Evolutionary conservation across 2,329 filamentous ascomycete species (phyloP), one percentile per base, ranked within the genome.

Genomic region (Huntiella moniliformis): DNA sequence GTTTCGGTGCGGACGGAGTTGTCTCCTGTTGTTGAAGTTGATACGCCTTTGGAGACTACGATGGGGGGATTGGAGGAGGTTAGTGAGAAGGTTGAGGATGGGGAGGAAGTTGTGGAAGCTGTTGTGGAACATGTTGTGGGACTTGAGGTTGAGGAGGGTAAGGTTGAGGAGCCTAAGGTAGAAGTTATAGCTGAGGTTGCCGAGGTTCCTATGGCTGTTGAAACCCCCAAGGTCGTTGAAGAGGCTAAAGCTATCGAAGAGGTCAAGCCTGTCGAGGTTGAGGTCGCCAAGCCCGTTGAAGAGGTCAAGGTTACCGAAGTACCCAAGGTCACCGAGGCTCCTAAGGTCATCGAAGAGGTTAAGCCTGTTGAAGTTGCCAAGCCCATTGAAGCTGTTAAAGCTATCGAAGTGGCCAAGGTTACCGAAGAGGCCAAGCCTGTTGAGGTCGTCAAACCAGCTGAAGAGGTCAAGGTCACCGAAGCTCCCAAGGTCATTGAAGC

Each of bases 171-270:
- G 17, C 12, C 33, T n/a, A 18, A 28, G 11, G 11, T 28, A 8
- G 22, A 32, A 34, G 13, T 28, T 12, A 32, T n/a, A 16, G 22
- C 12, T 10, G 15, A 42, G 8, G n/a, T 13, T 6, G 36, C 42
- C 1, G 41, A 34, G 34, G 16, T 22, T 31, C 35, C 35, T 44
- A n/a, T 45, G 33, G 10, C 33, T 35, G 3, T 39, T 33, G 49
- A 53, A 15, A 40, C 49, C 13, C 35, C 38, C 11, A 34, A 44
- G 28, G 5, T 38, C 28, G 17, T 35, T 11, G 10, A 43, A n/a
- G 36, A 51, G 32, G 11, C 39, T 22, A 35, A 51, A 4, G 44
- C 41, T 13, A 15, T 46, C 3, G 42, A 50, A 18, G 50, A 42
- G n/a, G 38, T 42, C 13, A 36, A 53, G n/a, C 13, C 42, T 13